Percentiles rank a stretch among this genome's conserved stretches.
Evolutionary conservation across 2,329 filamentous ascomycete species (phyloP).

Genomic region (Microsporum canis): DNA sequence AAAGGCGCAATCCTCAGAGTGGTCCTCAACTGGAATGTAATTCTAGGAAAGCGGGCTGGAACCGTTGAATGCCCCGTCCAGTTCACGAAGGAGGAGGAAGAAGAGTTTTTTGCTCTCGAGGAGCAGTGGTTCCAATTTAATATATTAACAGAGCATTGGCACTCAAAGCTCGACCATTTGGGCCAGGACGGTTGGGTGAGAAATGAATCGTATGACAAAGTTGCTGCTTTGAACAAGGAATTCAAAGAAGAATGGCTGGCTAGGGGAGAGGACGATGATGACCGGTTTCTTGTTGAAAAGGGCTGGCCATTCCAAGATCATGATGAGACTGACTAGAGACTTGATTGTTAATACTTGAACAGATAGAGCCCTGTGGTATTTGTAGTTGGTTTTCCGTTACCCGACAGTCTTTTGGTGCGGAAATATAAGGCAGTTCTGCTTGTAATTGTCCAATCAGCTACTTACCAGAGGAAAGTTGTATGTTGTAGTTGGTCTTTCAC

Average conservation of each 20-base stretch:
- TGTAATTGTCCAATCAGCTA: not conserved
- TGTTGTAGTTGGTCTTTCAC: not conserved
- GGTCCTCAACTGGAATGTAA: conserved; percentile 9
- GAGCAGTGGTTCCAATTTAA: conserved; percentile 12
- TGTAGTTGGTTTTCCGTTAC: not conserved
- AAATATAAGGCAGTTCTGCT: no score
- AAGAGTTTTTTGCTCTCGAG: conserved; percentile 11
- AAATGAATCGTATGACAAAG: conserved; percentile 10
- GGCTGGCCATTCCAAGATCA: conserved; percentile 12
- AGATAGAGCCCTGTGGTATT: not conserved
- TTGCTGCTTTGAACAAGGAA: conserved; percentile 6
- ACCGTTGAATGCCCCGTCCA: conserved; percentile 8
- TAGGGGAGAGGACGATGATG: conserved; percentile 11
- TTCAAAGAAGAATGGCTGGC: conserved; percentile 8
- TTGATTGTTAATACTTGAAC: not conserved
- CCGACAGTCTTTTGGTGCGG: no score
- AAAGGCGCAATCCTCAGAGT: conserved; percentile 11
- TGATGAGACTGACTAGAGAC: conserved; percentile 8
- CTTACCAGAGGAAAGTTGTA: not conserved
- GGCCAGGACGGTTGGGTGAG: conserved; percentile 14
- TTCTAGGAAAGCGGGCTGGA: conserved; percentile 7
- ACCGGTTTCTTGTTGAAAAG: conserved; percentile 8
- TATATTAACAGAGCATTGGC: conserved; percentile 8
- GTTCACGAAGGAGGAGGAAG: conserved; percentile 8
- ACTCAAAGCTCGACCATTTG: conserved; percentile 7